Evolutionary conservation across 306 rosid species (phyloP), one percentile per base, ranked within the genome.

Genomic region (Dryas alaskensis): DNA sequence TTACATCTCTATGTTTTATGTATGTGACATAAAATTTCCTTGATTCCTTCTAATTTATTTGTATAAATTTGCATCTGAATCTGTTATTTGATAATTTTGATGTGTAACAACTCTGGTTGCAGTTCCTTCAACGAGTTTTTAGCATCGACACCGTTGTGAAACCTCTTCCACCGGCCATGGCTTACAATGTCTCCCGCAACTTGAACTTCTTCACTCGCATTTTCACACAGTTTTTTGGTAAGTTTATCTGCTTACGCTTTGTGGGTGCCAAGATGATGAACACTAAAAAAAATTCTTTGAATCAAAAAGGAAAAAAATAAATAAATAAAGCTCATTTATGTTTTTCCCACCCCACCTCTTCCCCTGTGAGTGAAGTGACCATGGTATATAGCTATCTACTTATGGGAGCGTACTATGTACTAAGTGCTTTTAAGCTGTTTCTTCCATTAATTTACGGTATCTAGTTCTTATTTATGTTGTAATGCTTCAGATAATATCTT

Each of bases 151-250:
- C 99, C 5, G 2, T 90, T 31, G 97, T 94, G 82, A 94, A 94
- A 67, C 99, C 99, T 67, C 97, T 94, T 70, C 99, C 97, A 0
- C 87, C 96, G 0, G 85, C 80, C 82, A 91, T 94, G 93, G 90
- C 86, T 47, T 87, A 88, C 80, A 87, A 88, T 86, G 92, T 73
- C 49, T 92, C 99, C 79, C 95, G 96, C 84, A 92, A 94, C 87
- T 84, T 92, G 93, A 84, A 31, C 88, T 94, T 94, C 95, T 94
- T 94, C 88, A 92, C 99, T 0, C 90, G 97, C 75, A 94, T 94
- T 79, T 94, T 94, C 88, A 94, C 99, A 1, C 99, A 89, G 67
- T 92, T 94, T 84, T 89, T 88, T 52, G 99, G 99, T 94, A 86
- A 73, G 96, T 74, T 48, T 14, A 73, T 74, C 81, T 82, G 44